These are phyloP conservation scores for Arthrocladium fulminans DNA, from an alignment of 2,329 filamentous ascomycete genomes.

Conservation along the genomic window DNA sequence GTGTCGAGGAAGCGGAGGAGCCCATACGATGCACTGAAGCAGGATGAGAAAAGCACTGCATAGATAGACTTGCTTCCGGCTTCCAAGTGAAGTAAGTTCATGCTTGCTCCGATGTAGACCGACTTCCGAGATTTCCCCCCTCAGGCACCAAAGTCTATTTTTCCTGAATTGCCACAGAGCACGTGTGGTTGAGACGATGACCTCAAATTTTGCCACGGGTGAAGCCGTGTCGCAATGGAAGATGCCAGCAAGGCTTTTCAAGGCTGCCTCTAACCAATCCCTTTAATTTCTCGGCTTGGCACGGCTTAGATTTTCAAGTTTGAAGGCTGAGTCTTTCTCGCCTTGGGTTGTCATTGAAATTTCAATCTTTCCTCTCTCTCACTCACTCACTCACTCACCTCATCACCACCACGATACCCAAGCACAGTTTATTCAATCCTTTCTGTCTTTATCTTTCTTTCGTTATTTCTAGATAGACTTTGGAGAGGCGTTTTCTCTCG, in stretches of 20 bases:
- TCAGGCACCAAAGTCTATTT: neutral
- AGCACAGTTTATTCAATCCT: slow-evolving; percentile 13
- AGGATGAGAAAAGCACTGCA: slow-evolving; percentile 19
- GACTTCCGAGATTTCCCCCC: neutral
- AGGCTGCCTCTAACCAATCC: neutral
- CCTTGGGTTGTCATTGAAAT: neutral
- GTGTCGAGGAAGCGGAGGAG: slow-evolving; percentile 11
- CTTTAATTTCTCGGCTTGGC: slow-evolving; percentile 3
- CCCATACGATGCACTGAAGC: slow-evolving; percentile 10
- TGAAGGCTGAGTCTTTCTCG: slow-evolving; percentile 1
- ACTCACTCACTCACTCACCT: slow-evolving; percentile 11
- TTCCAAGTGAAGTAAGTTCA: no score
- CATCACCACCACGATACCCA: slow-evolving; percentile 11
- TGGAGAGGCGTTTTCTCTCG: slow-evolving; percentile 24
- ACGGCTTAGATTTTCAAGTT: neutral
- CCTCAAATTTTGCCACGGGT: neutral
- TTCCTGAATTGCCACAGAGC: neutral
- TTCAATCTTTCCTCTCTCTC: slow-evolving; percentile 3
- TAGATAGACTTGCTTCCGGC: slow-evolving; percentile 8
- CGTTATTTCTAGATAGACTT: slow-evolving; percentile 23
- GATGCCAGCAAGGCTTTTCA: slow-evolving; percentile 2
- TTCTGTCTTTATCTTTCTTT: slow-evolving; percentile 21
- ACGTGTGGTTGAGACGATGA: neutral
- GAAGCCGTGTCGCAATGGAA: neutral
- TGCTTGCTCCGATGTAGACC: neutral